phyloP scores from a whole-genome alignment of 345 rosid species.

The Sisymbrium altissimum region DNA sequence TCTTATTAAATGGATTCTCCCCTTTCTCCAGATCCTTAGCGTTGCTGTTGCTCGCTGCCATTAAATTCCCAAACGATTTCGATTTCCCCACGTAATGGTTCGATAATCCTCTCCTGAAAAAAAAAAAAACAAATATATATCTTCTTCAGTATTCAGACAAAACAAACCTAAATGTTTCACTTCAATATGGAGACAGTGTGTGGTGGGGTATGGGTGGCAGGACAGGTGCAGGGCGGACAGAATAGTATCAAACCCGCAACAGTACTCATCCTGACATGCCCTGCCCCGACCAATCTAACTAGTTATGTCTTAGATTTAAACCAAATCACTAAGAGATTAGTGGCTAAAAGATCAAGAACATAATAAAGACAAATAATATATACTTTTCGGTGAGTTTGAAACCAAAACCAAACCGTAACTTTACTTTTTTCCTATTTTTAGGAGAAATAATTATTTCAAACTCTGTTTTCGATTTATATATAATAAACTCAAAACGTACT shows the following conservation, averaged over 20 bases:
- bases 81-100: slow-evolving; percentile 78
- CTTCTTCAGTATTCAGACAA: slow-evolving; percentile 12
- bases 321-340: not conserved
- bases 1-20: slow-evolving; percentile 81
- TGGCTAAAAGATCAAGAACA: not conserved
- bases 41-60: slow-evolving; percentile 38
- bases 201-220: too few species aligned
- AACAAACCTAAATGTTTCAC: not conserved
- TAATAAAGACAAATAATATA: not conserved
- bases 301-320: not conserved
- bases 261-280: too few species aligned
- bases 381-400: not conserved
- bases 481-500: slow-evolving; percentile 35
- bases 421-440: too few species aligned
- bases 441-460: too few species aligned
- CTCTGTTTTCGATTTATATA: not conserved
- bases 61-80: slow-evolving; percentile 75
- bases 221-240: too few species aligned
- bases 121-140: not conserved
- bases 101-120: slow-evolving; percentile 73
- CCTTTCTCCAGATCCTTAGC: slow-evolving; percentile 64
- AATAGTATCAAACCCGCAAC: too few species aligned
- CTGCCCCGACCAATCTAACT: too few species aligned
- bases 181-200: not conserved
- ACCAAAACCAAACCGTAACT: not conserved